A percentile compares a stretch with the other conserved stretches of the same genome.
phyloP scores from a whole-genome alignment of 2,329 filamentous ascomycete species.

The Ilyonectria mors-panacis region DNA sequence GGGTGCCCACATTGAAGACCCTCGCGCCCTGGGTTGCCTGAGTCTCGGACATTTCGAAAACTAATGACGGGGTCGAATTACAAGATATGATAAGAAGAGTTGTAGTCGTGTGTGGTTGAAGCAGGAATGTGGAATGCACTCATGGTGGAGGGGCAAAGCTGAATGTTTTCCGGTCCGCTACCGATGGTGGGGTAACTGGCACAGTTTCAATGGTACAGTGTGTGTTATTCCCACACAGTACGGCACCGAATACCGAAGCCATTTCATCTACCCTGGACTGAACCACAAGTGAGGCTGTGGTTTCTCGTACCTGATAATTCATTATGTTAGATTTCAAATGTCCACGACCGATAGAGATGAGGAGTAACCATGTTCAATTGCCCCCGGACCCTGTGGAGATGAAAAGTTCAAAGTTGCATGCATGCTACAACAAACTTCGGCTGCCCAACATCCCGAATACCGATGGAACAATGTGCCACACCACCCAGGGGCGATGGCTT shows the following conservation, averaged over 20 bases:
- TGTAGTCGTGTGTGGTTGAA: slow-evolving; percentile 14
- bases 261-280: not conserved
- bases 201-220: slow-evolving; percentile 41
- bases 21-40: slow-evolving; percentile 34
- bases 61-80: slow-evolving; percentile 5
- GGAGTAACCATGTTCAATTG: not conserved
- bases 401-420: not conserved
- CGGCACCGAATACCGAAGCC: slow-evolving; percentile 12
- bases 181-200: slow-evolving; percentile 38
- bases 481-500: no score
- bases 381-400: not conserved
- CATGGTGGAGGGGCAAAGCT: slow-evolving; percentile 44
- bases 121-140: slow-evolving; percentile 21
- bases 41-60: slow-evolving; percentile 45
- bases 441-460: not conserved
- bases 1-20: slow-evolving; percentile 83
- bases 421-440: not conserved
- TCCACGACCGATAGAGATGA: no score
- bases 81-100: slow-evolving; percentile 7
- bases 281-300: not conserved
- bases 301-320: no score
- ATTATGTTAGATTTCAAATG: not conserved
- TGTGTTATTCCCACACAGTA: not conserved
- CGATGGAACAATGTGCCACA: no score
- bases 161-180: slow-evolving; percentile 36